These are phyloP conservation scores for Abrus pulchellus DNA, from an alignment of 306 rosid genomes.

Conservation along the genomic window DNA sequence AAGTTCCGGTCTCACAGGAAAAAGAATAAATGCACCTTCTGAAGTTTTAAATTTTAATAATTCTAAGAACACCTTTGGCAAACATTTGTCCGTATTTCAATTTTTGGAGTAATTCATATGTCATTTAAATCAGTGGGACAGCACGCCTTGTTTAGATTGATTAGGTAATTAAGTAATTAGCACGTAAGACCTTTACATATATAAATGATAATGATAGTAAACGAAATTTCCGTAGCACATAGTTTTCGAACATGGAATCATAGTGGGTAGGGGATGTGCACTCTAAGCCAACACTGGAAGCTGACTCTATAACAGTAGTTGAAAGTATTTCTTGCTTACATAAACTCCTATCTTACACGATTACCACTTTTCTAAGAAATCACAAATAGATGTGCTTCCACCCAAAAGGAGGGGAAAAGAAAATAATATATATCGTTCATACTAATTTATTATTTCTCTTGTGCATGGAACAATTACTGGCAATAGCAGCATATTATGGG, in stretches of 20 bases:
- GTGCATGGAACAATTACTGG: too few species aligned
- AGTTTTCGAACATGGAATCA: slow-evolving; percentile 36
- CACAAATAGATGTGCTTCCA: slow-evolving; percentile 12
- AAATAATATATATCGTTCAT: not conserved
- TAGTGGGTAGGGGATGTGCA: slow-evolving; percentile 12
- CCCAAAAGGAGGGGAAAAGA: not conserved
- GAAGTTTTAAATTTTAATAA: slow-evolving; percentile 8
- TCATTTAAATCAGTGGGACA: slow-evolving; percentile 37
- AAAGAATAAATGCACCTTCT: not conserved
- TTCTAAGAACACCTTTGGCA: not conserved
- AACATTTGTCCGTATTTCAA: not conserved
- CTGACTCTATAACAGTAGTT: slow-evolving; percentile 31
- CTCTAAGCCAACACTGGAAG: not conserved
- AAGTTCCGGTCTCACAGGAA: not conserved
- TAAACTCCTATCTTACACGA: slow-evolving; percentile 16
- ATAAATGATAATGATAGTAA: not conserved
- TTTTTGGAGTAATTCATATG: not conserved
- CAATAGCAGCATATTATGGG: too few species aligned
- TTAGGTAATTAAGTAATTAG: slow-evolving; percentile 4
- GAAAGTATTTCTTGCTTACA: slow-evolving; percentile 27
- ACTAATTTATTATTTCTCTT: too few species aligned
- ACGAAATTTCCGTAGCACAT: slow-evolving; percentile 30
- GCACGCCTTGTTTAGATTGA: not conserved
- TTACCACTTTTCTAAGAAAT: not conserved
- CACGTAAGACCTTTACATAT: slow-evolving; percentile 7